Evolutionary conservation across 2,329 filamentous ascomycete genomes (phyloP).

Genomic region (Aspergillus ochraceus): DNA sequence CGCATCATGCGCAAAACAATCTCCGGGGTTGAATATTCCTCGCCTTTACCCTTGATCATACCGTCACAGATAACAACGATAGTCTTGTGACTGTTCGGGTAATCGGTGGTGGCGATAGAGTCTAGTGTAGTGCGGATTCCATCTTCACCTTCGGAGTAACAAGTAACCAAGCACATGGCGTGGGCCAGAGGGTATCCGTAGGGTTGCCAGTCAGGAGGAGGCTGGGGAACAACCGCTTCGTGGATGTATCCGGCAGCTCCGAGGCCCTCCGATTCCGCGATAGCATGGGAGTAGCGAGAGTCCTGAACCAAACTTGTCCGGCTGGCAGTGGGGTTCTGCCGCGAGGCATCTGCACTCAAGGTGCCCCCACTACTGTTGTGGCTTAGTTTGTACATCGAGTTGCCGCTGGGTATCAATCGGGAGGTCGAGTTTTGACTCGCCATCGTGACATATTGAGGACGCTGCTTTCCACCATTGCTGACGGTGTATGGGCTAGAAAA

Average conservation of each 20-base stretch:
- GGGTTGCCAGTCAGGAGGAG: slow-evolving; percentile 94
- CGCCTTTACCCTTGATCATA: slow-evolving; percentile 94
- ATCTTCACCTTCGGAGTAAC: slow-evolving; percentile 93
- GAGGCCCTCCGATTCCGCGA: slow-evolving; percentile 66
- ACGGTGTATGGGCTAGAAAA: slow-evolving; percentile 88
- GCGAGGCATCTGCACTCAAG: slow-evolving; percentile 48
- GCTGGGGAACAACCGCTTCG: slow-evolving; percentile 91
- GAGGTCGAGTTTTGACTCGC: slow-evolving; percentile 79
- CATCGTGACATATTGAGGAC: slow-evolving; percentile 82
- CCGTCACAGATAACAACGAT: slow-evolving; percentile 97
- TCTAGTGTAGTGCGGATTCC: slow-evolving; percentile 92
- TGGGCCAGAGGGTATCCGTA: slow-evolving; percentile 95
- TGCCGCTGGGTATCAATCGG: slow-evolving; percentile 60
- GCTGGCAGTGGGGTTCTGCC: slow-evolving; percentile 42
- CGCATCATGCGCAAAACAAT: slow-evolving; percentile 92
- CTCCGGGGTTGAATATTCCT: slow-evolving; percentile 82
- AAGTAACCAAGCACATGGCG: slow-evolving; percentile 89
- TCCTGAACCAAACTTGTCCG: slow-evolving; percentile 62
- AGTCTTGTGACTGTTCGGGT: slow-evolving; percentile 97
- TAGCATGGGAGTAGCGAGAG: slow-evolving; percentile 55
- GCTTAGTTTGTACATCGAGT: slow-evolving; percentile 67
- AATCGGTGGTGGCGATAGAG: slow-evolving; percentile 95
- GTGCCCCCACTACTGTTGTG: slow-evolving; percentile 59
- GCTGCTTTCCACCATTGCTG: slow-evolving; percentile 59
- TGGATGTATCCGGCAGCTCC: slow-evolving; percentile 95